Evolutionary conservation across 768 basidiomycete species (phyloP), one percentile per base, ranked within the genome.

Genomic region (Suillus discolor): DNA sequence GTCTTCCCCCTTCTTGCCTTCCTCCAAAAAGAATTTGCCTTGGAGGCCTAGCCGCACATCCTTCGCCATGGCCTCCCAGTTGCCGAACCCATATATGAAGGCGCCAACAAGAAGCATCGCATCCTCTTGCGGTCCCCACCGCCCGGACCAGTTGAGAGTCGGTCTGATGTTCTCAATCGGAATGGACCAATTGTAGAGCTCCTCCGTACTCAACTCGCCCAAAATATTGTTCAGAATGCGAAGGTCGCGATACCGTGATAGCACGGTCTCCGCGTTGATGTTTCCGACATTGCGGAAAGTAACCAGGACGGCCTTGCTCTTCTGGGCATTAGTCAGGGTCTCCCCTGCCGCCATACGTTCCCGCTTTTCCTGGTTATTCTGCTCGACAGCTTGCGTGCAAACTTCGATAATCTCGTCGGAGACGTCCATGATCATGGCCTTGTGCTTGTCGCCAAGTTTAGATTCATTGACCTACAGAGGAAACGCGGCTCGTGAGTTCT

Each of bases 11-110:
- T 97, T 97, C 82, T 98, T 99, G 71, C 92, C 93, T 77, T 98
- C 96, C 75, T 98, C 97, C 61, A 99, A 84, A 88, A 98, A 99
- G 81, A 99, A 97, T 75, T 98, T 98, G 77, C 91, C 94, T 2
- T 88, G 85, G 16, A 99, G 83, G 2, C 89, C 88, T 15, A 99
- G 88, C 66, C 87, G 87, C 15, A 87, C 77, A 75, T 99, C 97
- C 79, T 96, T 93, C 64, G 88, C 87, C 84, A 99, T 99, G 31
- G 86, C 85, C 74, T 99, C 97, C 97, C 97, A 99, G 73, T 92
- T 93, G 16, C 96, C 97, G 74, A 99, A 97, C 23, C 97, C 97
- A 71, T 99, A 91, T 23, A 91, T 72, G 82, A 85, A 98, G 12
- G 97, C 94, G 42, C 97, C 97, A 57, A 98, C 90, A 44, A 99